These are phyloP conservation scores for Leccinum barrowsii DNA, from an alignment of 768 basidiomycete species.

Conservation along the genomic window DNA sequence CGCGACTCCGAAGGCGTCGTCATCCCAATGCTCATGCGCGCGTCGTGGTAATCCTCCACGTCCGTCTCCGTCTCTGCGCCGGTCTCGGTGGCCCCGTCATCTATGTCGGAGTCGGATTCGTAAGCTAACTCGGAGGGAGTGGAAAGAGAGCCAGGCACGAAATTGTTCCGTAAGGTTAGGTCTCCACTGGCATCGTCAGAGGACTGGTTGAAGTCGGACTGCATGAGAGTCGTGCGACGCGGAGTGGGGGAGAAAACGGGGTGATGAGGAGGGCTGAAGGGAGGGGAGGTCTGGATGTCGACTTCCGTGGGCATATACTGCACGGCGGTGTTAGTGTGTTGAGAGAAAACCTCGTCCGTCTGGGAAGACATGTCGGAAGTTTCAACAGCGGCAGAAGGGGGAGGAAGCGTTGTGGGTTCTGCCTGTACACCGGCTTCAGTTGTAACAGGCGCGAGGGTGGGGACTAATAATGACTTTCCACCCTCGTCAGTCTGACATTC, in stretches of 20 bases:
- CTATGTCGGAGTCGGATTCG: constrained; percentile 43
- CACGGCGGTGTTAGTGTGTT: constrained; percentile 41
- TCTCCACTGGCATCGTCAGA: constrained; percentile 38
- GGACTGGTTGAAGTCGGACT: constrained; percentile 38
- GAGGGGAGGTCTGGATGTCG: constrained; percentile 34
- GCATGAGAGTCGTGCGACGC: constrained; percentile 47
- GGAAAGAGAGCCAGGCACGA: constrained; percentile 22
- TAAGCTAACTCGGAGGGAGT: constrained; percentile 30
- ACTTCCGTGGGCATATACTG: constrained; percentile 41
- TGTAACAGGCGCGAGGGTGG: constrained; percentile 29
- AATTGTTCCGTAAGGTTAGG: constrained; percentile 30
- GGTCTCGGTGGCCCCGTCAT: constrained; percentile 52
- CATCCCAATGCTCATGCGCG: constrained; percentile 58
- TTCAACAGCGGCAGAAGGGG: constrained; percentile 13
- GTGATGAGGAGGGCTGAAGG: constrained; percentile 23
- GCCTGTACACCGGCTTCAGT: constrained; percentile 42
- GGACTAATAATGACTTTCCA: constrained; percentile 26
- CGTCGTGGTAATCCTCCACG: constrained; percentile 71
- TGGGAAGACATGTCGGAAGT: constrained; percentile 42
- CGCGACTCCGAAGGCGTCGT: constrained; percentile 64
- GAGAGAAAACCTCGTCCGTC: constrained; percentile 41
- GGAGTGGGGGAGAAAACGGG: constrained; percentile 21
- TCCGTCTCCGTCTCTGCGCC: constrained; percentile 70
- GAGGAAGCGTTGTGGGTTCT: constrained; percentile 23
- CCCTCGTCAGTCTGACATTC: constrained; percentile 64